Conservation (phyloP, 192 early-diverging fungal genomes). For the Coemansia sp. region DNA sequence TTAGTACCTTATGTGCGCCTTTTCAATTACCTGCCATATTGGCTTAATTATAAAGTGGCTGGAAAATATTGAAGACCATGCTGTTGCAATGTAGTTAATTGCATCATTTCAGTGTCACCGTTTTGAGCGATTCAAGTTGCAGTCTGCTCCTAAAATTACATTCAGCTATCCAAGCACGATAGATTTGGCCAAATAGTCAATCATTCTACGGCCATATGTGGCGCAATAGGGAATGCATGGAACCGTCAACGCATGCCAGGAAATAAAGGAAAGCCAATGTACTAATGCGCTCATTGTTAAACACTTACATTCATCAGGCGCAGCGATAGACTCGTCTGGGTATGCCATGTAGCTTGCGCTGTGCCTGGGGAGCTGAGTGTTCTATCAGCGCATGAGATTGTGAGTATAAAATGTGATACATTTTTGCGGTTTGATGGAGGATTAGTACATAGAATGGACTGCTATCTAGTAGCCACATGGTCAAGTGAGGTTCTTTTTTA, state of each 20-base stretch:
- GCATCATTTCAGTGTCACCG: neutral
- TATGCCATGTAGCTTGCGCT: neutral
- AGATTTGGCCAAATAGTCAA: neutral
- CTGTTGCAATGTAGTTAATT: neutral
- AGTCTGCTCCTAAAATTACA: neutral
- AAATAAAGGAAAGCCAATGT: no score
- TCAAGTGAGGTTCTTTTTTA: neutral
- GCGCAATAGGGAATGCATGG: neutral
- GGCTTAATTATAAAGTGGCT: neutral
- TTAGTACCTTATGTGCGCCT: conserved; percentile 2
- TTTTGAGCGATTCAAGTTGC: neutral
- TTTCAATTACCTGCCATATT: neutral
- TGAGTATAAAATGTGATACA: no score
- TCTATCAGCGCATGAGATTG: neutral
- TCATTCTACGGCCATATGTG: neutral
- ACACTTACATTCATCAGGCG: neutral
- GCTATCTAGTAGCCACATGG: neutral
- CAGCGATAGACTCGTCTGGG: neutral
- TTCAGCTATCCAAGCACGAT: neutral
- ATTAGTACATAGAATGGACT: conserved; percentile 1
- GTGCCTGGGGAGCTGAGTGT: neutral
- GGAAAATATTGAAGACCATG: neutral
- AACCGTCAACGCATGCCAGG: neutral
- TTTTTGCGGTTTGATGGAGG: no score
- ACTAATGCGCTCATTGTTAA: neutral